A percentile compares a stretch with the other conserved stretches of the same genome.
These are phyloP conservation scores for Helenozyma rhizophorensis DNA, from an alignment of 805 yeast genomes.

Conservation along the genomic window DNA sequence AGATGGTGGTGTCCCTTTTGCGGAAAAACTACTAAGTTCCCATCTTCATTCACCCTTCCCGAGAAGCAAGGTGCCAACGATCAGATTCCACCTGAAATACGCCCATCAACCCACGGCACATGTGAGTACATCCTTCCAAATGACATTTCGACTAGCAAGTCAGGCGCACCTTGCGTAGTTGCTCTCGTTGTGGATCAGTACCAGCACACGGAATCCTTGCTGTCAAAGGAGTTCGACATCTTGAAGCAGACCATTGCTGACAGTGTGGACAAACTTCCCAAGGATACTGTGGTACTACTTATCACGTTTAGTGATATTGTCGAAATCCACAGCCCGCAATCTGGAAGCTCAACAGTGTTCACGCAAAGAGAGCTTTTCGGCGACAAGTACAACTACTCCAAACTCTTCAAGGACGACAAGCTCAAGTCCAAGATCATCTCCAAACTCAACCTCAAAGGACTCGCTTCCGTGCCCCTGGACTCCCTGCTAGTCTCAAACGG, in stretches of 20 bases:
- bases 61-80: slow-evolving; percentile 13
- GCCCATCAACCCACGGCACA: slow-evolving; percentile 20
- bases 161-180: slow-evolving; percentile 6
- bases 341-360: background rate
- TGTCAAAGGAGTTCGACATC: slow-evolving; percentile 7
- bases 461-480: no score
- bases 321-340: slow-evolving; percentile 15
- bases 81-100: slow-evolving; percentile 26
- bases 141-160: slow-evolving; percentile 16
- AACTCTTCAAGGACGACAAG: background rate
- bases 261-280: slow-evolving; percentile 15
- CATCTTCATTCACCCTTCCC: slow-evolving; percentile 15
- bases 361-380: background rate
- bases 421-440: background rate
- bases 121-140: slow-evolving; percentile 30
- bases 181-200: slow-evolving; percentile 27
- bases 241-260: slow-evolving; percentile 11
- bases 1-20: slow-evolving; percentile 42
- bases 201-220: slow-evolving; percentile 23
- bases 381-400: slow-evolving; percentile 1
- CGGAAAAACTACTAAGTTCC: slow-evolving; percentile 18
- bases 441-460: no score
- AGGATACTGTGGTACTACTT: slow-evolving; percentile 16
- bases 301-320: slow-evolving; percentile 28
- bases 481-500: background rate